phyloP scores from a whole-genome alignment of 192 early-diverging fungal genomes.

The Rhizoclosmatium globosum region DNA sequence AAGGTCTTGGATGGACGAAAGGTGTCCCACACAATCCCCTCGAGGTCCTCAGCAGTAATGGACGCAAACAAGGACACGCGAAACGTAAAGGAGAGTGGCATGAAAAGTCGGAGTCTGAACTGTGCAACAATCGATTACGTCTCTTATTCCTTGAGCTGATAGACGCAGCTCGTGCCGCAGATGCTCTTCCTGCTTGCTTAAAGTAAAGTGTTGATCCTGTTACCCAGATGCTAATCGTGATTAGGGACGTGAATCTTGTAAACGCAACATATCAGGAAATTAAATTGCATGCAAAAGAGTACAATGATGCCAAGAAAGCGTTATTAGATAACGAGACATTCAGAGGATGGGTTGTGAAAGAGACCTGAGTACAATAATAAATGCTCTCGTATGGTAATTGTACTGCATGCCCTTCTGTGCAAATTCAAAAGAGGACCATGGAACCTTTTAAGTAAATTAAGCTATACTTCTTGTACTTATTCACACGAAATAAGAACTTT shows the following conservation, averaged over 20 bases:
- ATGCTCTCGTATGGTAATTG: no score
- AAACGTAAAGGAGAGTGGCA: conserved; percentile 25
- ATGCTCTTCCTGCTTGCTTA: conserved; percentile 1
- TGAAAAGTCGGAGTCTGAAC: conserved; percentile 2
- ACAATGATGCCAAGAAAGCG: conserved; percentile 4
- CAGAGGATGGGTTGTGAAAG: conserved; percentile 38
- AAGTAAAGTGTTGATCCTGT: neutral
- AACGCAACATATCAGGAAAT: neutral
- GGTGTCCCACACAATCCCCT: neutral
- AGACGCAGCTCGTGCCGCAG: neutral
- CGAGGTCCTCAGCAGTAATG: conserved; percentile 13
- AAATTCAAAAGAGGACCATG: no score
- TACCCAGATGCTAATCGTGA: neutral
- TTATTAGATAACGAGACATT: conserved; percentile 24
- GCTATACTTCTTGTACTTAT: neutral
- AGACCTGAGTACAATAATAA: neutral
- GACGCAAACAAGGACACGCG: conserved; percentile 30
- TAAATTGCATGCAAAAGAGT: conserved; percentile 5
- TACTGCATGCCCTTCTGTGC: no score
- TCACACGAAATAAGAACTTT: neutral
- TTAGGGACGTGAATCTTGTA: neutral
- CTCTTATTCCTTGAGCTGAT: conserved; percentile 14
- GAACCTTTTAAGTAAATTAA: no score
- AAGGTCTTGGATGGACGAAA: conserved; percentile 19
- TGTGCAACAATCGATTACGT: conserved; percentile 14